Base-by-base conservation (phyloP, 306 rosid genomes). In the Gleditsia sinensis region DNA sequence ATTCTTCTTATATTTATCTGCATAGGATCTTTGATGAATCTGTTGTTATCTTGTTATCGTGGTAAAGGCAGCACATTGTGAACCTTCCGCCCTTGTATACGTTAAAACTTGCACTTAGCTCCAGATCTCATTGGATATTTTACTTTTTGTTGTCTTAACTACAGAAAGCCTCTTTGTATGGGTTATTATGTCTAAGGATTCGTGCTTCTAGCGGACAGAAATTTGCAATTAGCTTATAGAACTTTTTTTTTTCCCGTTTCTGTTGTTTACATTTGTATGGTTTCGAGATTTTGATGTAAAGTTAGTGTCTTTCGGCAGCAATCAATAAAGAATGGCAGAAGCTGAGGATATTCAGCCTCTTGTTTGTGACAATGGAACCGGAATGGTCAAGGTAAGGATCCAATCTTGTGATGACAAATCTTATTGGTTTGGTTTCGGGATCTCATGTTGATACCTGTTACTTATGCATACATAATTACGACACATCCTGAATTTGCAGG, bases 311-410 rank as follows among this genome's bases (percentile, higher is more conserved):
- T 69, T 72, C 28, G 74, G 83, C 71, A 75, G 88, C 53, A 83
- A 48, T 36, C 63, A 4, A 69, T 86, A 80, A 42, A 75, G 73
- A 78, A 93, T 91, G 97, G 94, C 93, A 74, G 98, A 93, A 6
- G 71, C 60, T 39, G 98, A 93, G 86, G 98, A 93, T 72, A 93
- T 93, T 71, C 98, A 93, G 84, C 98, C 98, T 43, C 95, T 93
- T 83, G 98, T 93, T 37, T 93, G 98, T 70, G 98, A 91, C 72
- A 93, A 93, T 88, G 96, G 97, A 78, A 93, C 98, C 24, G 97
- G 98, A 78, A 93, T 93, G 98, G 98, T 93, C 75, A 93, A 94
- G 98, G 92, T 88, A 82, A 30, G 75, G 39, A 84, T 83, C 67
- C 53, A 32, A 49, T 33, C 46, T 46, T 66, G 20, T 66, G n/a